phyloP scores from a whole-genome alignment of 257 asterid species.

The Solanum verrucosum region DNA sequence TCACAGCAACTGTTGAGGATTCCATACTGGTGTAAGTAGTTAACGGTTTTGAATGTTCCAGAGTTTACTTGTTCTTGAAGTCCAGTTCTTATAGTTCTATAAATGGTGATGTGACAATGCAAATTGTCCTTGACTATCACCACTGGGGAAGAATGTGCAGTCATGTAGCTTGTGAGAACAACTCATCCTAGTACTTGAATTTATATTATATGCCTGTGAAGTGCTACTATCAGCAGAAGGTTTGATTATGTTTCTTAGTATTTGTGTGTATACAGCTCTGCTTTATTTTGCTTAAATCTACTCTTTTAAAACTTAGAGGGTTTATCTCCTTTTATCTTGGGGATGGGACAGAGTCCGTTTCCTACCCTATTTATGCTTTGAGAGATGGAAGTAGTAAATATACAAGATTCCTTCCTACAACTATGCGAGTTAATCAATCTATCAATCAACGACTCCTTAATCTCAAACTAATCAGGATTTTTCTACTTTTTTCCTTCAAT shows the following conservation, averaged over 20 bases:
- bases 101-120: not conserved
- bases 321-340: not conserved
- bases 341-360: not conserved
- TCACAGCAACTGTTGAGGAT: not conserved
- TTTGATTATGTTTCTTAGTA: not conserved
- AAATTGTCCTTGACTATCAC: not conserved
- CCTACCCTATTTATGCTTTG: not conserved
- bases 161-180: not conserved
- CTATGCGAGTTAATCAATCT: not conserved
- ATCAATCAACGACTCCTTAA: not conserved
- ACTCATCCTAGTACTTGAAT: not conserved
- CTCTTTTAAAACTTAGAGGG: not conserved
- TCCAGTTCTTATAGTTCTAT: not conserved
- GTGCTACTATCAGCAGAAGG: not conserved
- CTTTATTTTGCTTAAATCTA: not conserved
- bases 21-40: not conserved
- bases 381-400: not conserved
- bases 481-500: not conserved
- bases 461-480: not conserved
- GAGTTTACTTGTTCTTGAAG: not conserved
- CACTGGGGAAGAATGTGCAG: not conserved
- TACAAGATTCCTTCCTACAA: not conserved
- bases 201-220: not conserved
- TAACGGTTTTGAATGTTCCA: not conserved
- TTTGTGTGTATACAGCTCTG: not conserved